These are phyloP conservation scores for Rhizopogon rudus DNA, from an alignment of 768 basidiomycete species.

Conservation along the genomic window DNA sequence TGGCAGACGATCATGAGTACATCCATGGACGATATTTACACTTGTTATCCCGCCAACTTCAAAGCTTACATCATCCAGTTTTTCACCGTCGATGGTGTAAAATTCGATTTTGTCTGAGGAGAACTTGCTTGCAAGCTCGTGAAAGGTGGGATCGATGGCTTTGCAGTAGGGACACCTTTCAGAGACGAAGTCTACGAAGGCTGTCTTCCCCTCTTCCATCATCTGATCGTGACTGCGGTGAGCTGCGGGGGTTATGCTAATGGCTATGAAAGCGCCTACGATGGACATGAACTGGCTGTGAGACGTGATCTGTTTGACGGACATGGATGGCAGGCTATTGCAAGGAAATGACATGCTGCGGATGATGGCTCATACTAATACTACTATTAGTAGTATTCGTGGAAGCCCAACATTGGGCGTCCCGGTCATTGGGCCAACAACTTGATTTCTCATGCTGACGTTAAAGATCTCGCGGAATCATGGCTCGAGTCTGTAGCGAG, in stretches of 20 bases:
- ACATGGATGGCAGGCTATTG: neutral
- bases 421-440: too few relatives aligned
- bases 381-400: too few relatives aligned
- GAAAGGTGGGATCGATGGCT: slow-evolving; percentile 2
- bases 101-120: slow-evolving; percentile 38
- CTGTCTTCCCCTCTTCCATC: slow-evolving; percentile 2
- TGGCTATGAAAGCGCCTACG: neutral
- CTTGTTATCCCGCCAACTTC: slow-evolving; percentile 35
- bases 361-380: too few relatives aligned
- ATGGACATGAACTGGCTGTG: neutral
- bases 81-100: slow-evolving; percentile 71
- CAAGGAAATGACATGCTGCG: neutral
- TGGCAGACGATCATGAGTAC: neutral
- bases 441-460: too few relatives aligned
- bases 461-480: too few relatives aligned
- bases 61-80: slow-evolving; percentile 39
- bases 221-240: neutral
- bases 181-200: slow-evolving; percentile 16
- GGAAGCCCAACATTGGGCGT: too few relatives aligned
- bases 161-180: slow-evolving; percentile 1
- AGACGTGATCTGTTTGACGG: slow-evolving; percentile 4
- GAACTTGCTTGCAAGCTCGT: neutral
- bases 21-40: neutral
- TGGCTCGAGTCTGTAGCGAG: too few relatives aligned
- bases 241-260: neutral